A percentile compares a stretch with the other conserved stretches of the same genome.
Evolutionary conservation across 2,329 filamentous ascomycete genomes (phyloP).

Genomic region (Clathrospora elynae): DNA sequence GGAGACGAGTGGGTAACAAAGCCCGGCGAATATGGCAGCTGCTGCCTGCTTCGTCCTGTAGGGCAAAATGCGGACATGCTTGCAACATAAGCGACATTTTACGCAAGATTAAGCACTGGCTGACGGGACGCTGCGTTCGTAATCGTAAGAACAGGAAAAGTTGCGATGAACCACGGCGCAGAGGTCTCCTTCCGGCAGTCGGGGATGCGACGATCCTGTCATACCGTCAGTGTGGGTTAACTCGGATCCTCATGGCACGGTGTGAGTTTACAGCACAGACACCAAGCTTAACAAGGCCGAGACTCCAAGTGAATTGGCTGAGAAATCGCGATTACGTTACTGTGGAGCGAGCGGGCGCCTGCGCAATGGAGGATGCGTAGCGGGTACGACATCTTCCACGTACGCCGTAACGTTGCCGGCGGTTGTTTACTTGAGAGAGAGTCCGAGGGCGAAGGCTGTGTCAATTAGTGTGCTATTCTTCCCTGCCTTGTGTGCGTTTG

Average conservation of each 20-base stretch:
- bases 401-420: conserved; percentile 13
- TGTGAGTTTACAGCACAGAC: conserved; percentile 45
- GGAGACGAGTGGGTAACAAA: conserved; percentile 13
- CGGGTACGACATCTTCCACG: conserved; percentile 24
- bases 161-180: neutral
- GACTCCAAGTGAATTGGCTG: conserved; percentile 29
- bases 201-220: conserved; percentile 13
- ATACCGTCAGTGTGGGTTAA: conserved; percentile 37
- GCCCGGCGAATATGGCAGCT: conserved; percentile 3
- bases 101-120: neutral
- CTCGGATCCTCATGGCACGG: conserved; percentile 33
- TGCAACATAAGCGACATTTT: neutral
- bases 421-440: conserved; percentile 6
- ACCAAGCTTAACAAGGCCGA: conserved; percentile 40
- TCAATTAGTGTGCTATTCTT: too few species aligned
- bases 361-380: conserved; percentile 27
- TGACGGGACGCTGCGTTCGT: conserved; percentile 8
- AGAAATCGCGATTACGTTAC: conserved; percentile 36
- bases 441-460: too few species aligned
- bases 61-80: conserved; percentile 3
- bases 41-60: conserved; percentile 6
- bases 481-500: too few species aligned
- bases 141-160: neutral
- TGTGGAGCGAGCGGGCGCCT: conserved; percentile 40
- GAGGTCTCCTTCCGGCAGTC: conserved; percentile 11